These are phyloP conservation scores for Zygoascus meyerae DNA, from an alignment of 1,139 yeast genomes.

Conservation along the genomic window DNA sequence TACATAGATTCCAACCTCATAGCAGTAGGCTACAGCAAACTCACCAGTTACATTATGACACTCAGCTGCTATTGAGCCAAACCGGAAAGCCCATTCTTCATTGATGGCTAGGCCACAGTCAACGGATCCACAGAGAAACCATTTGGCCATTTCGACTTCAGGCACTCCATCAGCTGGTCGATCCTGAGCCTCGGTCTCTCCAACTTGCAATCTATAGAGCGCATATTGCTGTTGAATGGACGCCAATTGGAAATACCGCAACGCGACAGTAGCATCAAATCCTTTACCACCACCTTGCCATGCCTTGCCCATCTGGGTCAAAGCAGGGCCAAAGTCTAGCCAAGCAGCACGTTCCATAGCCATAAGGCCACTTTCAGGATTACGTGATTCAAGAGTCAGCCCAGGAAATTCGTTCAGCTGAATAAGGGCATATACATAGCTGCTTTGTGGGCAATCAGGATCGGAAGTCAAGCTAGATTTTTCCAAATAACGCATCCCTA, in stretches of 20 bases:
- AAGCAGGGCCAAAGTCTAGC: constrained; percentile 37
- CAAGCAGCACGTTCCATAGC: constrained; percentile 35
- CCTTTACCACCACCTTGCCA: constrained; percentile 37
- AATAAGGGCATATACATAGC: constrained; percentile 34
- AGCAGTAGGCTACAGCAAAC: constrained; percentile 39
- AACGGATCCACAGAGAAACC: constrained; percentile 38
- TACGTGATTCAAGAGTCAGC: constrained; percentile 10
- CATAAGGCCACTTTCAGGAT: constrained; percentile 26
- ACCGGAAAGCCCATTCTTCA: constrained; percentile 37
- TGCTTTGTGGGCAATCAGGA: constrained; percentile 37
- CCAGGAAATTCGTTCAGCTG: constrained; percentile 33
- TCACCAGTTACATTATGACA: constrained; percentile 33
- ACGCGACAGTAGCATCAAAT: constrained; percentile 34
- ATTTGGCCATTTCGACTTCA: constrained; percentile 37
- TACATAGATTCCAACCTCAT: constrained; percentile 38
- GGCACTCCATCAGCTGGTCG: constrained; percentile 30
- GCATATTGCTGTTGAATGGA: constrained; percentile 34
- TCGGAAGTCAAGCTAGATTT: constrained; percentile 31
- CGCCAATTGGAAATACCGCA: constrained; percentile 37
- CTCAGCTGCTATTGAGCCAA: constrained; percentile 34
- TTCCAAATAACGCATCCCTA: constrained; percentile 30
- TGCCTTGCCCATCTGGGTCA: constrained; percentile 37
- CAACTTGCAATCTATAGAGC: constrained; percentile 19
- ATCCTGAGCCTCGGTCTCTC: constrained; percentile 13
- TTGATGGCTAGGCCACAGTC: constrained; percentile 28